A percentile compares a stretch with the other conserved stretches of the same genome.
Conservation (phyloP, 306 rosid species). For the Purshia tridentata region DNA sequence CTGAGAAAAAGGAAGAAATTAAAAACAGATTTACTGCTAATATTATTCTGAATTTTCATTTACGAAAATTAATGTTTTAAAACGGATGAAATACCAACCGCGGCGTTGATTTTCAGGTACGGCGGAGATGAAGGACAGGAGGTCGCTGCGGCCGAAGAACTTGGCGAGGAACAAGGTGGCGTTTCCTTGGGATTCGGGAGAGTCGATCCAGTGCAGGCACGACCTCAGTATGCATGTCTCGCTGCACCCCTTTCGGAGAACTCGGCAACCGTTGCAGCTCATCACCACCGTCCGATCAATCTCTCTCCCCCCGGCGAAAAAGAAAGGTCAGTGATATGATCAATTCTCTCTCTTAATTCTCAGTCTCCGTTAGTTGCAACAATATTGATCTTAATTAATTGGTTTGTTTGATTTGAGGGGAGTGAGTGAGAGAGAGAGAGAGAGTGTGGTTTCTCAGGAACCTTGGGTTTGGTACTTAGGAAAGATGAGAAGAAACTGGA, state of each 20-base stretch:
- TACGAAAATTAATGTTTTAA: not conserved
- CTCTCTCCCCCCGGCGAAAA: not conserved
- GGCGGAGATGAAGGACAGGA: constrained; percentile 61
- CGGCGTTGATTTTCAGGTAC: constrained; percentile 50
- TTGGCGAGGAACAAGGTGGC: constrained; percentile 73
- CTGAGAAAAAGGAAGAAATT: constrained; percentile 25
- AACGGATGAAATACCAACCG: constrained; percentile 35
- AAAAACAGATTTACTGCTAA: not conserved
- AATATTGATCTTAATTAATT: not conserved
- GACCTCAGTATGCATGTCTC: constrained; percentile 52
- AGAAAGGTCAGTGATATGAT: not conserved
- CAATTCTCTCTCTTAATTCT: not conserved
- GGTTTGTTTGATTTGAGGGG: not conserved
- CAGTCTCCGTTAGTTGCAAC: not conserved
- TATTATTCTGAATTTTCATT: not conserved
- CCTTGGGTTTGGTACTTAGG: not conserved
- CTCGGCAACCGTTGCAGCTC: constrained; percentile 87
- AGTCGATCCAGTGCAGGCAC: constrained; percentile 56
- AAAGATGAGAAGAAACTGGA: not conserved
- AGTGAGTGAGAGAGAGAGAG: not conserved
- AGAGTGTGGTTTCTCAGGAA: not conserved
- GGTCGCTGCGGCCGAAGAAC: constrained; percentile 76
- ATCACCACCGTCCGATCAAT: constrained; percentile 26
- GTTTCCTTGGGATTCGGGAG: constrained; percentile 58
- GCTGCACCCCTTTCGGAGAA: constrained; percentile 66